Base-by-base conservation (phyloP, 169 alveolate species). In the Perkinsus marinus region DNA sequence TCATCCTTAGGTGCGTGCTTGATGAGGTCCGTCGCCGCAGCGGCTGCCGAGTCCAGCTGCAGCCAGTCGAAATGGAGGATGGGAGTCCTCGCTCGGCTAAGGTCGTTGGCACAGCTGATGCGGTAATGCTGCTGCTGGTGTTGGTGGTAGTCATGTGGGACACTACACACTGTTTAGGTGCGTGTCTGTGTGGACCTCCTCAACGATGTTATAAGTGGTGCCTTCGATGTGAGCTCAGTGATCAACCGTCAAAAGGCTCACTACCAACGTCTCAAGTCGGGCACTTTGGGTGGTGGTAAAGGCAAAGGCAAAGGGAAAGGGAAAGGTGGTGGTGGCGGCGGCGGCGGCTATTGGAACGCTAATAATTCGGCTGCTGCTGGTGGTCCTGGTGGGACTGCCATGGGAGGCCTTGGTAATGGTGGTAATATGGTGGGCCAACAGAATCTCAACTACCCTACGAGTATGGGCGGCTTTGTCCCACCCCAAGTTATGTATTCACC, bases 291-390 rank as follows among this genome's bases (percentile, higher is more conserved):
- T 16, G 41, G 92, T 37, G 95, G 94, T 79, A n/a, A n/a, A n/a
- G 95, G 92, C 0, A 92, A 68, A 7, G 94, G 95, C 36, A 92
- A 91, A 0, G 91, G 92, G 2, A 92, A 90, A 69, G 91, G 68
- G 26, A 68, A 90, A 26, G 91, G 89, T n/a, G 94, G 39, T 36
- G 39, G 39, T 39, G n/a, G n/a, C n/a, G n/a, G n/a, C n/a, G n/a
- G n/a, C n/a, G n/a, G n/a, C n/a, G n/a, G n/a, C n/a, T 68, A 34
- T 43, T 92, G 91, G 43, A 90, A 34, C 34, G 10, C 34, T 19
- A 92, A 7, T 43, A 91, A 39, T 34, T 39, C 89, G 34, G 92
- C 47, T 68, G 37, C 91, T 19, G 34, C 91, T 89, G 91, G 91
- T 89, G 91, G 91, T 89, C 34, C 43, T n/a, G n/a, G n/a, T n/a